Percentiles rank a stretch among this genome's conserved stretches.
These are phyloP conservation scores for Serendipita vermifera DNA, from an alignment of 768 basidiomycete species.

Conservation along the genomic window DNA sequence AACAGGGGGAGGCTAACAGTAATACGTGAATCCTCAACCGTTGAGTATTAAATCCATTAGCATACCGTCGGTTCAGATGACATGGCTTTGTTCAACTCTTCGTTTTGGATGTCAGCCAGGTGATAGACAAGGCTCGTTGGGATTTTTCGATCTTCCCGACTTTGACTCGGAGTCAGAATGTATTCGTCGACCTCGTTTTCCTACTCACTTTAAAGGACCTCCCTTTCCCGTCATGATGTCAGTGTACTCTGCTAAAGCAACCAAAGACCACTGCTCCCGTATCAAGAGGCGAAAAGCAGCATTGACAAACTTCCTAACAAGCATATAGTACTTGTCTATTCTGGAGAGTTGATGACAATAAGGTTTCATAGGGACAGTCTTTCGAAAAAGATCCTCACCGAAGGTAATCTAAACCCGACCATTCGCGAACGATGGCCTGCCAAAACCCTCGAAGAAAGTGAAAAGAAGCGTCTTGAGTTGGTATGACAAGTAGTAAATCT, in stretches of 20 bases:
- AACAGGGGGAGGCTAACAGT: conserved; percentile 22
- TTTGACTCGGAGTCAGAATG: conserved; percentile 22
- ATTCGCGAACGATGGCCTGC: conserved; percentile 80
- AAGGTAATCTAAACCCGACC: conserved; percentile 83
- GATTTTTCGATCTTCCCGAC: conserved; percentile 56
- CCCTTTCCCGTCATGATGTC: conserved; percentile 48
- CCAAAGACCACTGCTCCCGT: conserved; percentile 51
- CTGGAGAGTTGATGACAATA: conserved; percentile 28
- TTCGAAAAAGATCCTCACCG: conserved; percentile 41
- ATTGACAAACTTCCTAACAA: conserved; percentile 78
- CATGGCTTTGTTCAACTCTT: conserved; percentile 60
- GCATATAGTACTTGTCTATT: conserved; percentile 96
- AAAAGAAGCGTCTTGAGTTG: conserved; percentile 43
- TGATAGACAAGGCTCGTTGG: conserved; percentile 75
- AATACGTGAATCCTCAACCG: not conserved
- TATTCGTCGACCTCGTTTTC: not conserved
- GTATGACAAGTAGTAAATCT: conserved; percentile 61
- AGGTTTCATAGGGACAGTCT: not conserved
- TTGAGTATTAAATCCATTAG: conserved; percentile 14
- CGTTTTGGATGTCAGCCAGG: conserved; percentile 76
- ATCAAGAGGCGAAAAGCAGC: conserved; percentile 72
- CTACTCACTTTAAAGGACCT: conserved; percentile 72
- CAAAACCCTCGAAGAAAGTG: conserved; percentile 82
- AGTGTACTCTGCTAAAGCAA: conserved; percentile 47
- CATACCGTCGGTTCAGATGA: conserved; percentile 7